Evolutionary conservation across 148 eudicot species (phyloP).

Genomic region (Salicornia ramosissima): DNA sequence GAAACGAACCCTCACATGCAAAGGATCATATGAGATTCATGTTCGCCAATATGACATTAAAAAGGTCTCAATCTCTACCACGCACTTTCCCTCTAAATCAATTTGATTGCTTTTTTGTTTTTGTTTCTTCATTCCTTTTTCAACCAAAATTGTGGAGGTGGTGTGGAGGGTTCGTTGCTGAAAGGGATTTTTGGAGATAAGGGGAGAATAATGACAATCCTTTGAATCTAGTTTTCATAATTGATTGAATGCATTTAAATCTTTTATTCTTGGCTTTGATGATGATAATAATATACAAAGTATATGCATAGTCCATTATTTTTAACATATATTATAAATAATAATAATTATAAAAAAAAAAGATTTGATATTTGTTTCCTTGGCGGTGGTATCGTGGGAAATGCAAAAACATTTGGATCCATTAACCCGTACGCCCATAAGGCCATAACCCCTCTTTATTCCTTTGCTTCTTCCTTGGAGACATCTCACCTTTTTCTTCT

Average conservation of each 20-base stretch:
- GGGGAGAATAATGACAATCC: conserved; percentile 29
- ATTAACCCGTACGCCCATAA: conserved; percentile 27
- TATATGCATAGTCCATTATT: too few relatives aligned
- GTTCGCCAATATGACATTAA: too few relatives aligned
- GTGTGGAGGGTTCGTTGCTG: conserved; percentile 13
- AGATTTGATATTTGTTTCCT: conserved; percentile 22
- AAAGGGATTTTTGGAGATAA: conserved; percentile 22
- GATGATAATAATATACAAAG: conserved; percentile 9
- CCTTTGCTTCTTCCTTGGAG: conserved; percentile 26
- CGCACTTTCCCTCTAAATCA: too few relatives aligned
- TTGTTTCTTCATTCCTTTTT: too few relatives aligned
- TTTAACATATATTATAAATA: too few relatives aligned
- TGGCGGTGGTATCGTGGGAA: conserved; percentile 40
- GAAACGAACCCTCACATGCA: too few relatives aligned
- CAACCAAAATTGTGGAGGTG: conserved; percentile 2
- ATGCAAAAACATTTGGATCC: conserved; percentile 21
- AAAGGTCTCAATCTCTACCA: too few relatives aligned
- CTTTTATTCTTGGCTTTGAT: conserved; percentile 14
- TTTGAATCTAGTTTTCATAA: conserved; percentile 23
- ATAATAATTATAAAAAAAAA: background rate
- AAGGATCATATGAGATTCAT: too few relatives aligned
- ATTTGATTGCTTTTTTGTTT: too few relatives aligned
- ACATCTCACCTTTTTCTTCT: conserved; percentile 13
- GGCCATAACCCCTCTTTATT: conserved; percentile 22
- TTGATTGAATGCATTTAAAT: conserved; percentile 6